Base-by-base conservation (phyloP, 1,284 basidiomycete species). In the Malassezia equina region DNA sequence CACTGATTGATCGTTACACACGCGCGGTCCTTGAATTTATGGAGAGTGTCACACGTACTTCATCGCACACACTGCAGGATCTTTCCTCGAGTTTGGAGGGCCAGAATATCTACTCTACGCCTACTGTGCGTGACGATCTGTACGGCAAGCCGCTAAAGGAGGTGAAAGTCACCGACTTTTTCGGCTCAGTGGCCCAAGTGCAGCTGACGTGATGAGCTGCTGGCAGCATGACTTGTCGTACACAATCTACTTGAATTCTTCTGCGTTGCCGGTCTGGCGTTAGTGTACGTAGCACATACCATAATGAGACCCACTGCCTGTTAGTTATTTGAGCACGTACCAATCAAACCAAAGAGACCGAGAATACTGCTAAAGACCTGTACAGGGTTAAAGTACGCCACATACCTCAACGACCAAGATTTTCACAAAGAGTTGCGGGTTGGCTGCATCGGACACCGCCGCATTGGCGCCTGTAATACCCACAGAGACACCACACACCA, bases 1-100 rank as follows among this genome's bases (percentile, higher is more conserved):
- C 91, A 0, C 88, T 98, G 49, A 95, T 96, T 58, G 94, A 98
- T 71, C 83, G 85, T 15, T 99, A 84, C 75, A 98, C 93, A 0
- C 91, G 96, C 75, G 86, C 87, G 68, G 80, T 93, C 24, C 81
- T 98, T 9, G 82, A 90, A 62, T 93, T 83, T 74, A 84, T 99
- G 80, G 93, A 96, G 75, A 81, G 82, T 7, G 84, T 94, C 65
- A 88, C 90, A 76, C 95, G 94, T 76, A 90, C 89, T 0, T 86
- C 84, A 40, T 81, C 84, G 36, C 79, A 80, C 3, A 86, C 87
- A 4, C 80, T 96, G 78, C 80, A 85, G 58, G 87, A 95, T 64
- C 80, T 98, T 9, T 51, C 40, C 15, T 31, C 39, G 19, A 52
- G 44, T 29, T 6, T 57, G 2, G 42, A 44, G 31, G 9, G 13